These are phyloP conservation scores for Porcisia deanei DNA, from an alignment of 208 protist species.

Conservation along the genomic window DNA sequence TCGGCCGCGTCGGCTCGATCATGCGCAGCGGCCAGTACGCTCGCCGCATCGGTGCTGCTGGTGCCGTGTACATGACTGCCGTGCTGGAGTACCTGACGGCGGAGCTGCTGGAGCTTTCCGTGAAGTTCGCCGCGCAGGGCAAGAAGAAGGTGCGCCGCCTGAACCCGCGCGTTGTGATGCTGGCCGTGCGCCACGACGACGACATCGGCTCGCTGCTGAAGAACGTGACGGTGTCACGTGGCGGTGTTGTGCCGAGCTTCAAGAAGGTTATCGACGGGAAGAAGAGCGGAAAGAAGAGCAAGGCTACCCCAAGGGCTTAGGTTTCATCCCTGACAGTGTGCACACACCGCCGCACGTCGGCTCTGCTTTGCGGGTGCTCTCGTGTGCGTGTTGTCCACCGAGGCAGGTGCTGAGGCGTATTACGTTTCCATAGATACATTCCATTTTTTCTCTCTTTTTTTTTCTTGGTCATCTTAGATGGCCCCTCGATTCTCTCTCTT, in stretches of 20 bases:
- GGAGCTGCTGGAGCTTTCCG: conserved; percentile 84
- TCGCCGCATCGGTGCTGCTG: conserved; percentile 96
- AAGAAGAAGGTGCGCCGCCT: conserved; percentile 71
- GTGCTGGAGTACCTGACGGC: conserved; percentile 98
- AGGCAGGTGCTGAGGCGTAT: background rate
- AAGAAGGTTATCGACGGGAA: conserved; percentile 83
- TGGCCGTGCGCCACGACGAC: conserved; percentile 86
- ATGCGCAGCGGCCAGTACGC: conserved; percentile 97
- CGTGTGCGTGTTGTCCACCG: background rate
- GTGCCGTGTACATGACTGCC: conserved; percentile 98
- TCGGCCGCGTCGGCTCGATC: conserved; percentile 97
- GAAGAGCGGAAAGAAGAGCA: conserved; percentile 69
- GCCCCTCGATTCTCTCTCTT: conserved; percentile 12
- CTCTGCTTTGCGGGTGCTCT: background rate
- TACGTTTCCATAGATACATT: conserved; percentile 15
- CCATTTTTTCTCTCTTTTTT: conserved; percentile 7
- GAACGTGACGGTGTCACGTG: conserved; percentile 79
- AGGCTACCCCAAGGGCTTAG: conserved; percentile 64
- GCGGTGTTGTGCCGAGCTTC: conserved; percentile 82
- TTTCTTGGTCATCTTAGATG: conserved; percentile 7
- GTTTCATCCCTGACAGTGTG: background rate
- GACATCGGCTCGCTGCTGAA: conserved; percentile 55
- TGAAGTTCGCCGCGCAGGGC: conserved; percentile 73
- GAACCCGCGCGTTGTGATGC: conserved; percentile 73
- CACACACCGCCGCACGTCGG: background rate